Base-by-base conservation (phyloP, 768 basidiomycete species). In the Leccinum boreale region DNA sequence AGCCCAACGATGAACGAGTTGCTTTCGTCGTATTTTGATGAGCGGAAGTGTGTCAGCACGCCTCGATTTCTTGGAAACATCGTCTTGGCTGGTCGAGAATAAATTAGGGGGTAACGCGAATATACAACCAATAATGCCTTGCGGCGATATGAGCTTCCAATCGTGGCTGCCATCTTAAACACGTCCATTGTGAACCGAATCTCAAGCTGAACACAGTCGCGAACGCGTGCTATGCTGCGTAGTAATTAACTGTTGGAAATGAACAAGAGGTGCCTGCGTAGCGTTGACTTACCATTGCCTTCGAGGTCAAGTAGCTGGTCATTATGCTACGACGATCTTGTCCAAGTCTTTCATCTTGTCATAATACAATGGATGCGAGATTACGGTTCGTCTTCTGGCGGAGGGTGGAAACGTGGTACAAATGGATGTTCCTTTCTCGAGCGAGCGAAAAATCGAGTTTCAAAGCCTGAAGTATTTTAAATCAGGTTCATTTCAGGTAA, bases 31-130 rank as follows among this genome's bases (percentile, higher is more conserved):
- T 4, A 26, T 53, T 21, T 65, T 57, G 8, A 75, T 62, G 12
- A 75, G 53, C 10, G 74, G 69, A 31, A 63, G 53, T 28, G 52
- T 60, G 8, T 58, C 26, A 9, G 36, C 68, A 0, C 59, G 61
- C 9, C 44, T 57, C 8, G 56, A 45, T 14, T 50, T 61, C 23
- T 36, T 36, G 14, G 58, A 42, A 6, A 65, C 28, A 50, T 31
- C 47, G 24, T 36, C 56, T 47, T 54, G 4, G 6, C 56, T 31
- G 52, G 4, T 4, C 33, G 12, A 14, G 5, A 33, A 14, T 33
- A 33, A 33, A 12, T 33, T 12, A 33, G 31, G 33, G 33, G 12
- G 12, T 33, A 33, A 33, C 5, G 33, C 33, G 33, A 33, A 33
- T 14, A 33, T 33, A 12, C 33, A 33, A 33, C n/a, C n/a, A n/a